These are phyloP conservation scores for Clonostachys byssicola DNA, from an alignment of 2,329 filamentous ascomycete genomes.

Conservation along the genomic window DNA sequence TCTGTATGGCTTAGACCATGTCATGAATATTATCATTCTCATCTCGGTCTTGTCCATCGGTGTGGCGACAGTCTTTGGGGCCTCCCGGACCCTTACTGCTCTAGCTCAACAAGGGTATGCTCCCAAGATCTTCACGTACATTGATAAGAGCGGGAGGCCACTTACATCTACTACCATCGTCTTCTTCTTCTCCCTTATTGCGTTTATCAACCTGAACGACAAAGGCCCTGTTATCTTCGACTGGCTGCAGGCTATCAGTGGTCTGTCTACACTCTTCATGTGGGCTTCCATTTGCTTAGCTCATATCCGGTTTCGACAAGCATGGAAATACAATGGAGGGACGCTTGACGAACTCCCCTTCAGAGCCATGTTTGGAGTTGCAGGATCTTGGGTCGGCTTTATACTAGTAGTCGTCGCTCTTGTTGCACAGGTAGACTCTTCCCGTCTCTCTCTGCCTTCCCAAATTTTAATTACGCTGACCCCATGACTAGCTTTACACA, in stretches of 20 bases:
- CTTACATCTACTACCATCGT: constrained; percentile 33
- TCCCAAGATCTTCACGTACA: constrained; percentile 43
- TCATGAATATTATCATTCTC: constrained; percentile 48
- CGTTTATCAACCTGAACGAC: constrained; percentile 34
- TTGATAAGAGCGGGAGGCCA: constrained; percentile 45
- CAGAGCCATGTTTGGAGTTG: constrained; percentile 53
- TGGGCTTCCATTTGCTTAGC: constrained; percentile 61
- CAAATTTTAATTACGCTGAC: too few relatives aligned
- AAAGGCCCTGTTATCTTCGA: constrained; percentile 47
- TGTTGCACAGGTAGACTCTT: constrained; percentile 42
- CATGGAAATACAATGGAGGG: constrained; percentile 54
- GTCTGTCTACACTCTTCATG: constrained; percentile 57
- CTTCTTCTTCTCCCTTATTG: constrained; percentile 36
- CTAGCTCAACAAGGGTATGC: constrained; percentile 46
- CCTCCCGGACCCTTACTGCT: constrained; percentile 47
- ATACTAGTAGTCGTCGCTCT: constrained; percentile 50
- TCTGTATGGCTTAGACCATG: constrained; percentile 35
- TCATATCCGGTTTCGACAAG: constrained; percentile 61
- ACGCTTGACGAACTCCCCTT: constrained; percentile 65
- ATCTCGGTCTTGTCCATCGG: constrained; percentile 47
- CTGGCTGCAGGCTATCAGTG: constrained; percentile 60
- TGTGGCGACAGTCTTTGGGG: constrained; percentile 46
- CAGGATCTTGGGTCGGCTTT: constrained; percentile 61
- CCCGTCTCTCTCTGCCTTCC: too few relatives aligned
- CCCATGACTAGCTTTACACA: too few relatives aligned